Evolutionary conservation across 306 rosid genomes (phyloP).

Genomic region (Astragalus glycyphyllos): DNA sequence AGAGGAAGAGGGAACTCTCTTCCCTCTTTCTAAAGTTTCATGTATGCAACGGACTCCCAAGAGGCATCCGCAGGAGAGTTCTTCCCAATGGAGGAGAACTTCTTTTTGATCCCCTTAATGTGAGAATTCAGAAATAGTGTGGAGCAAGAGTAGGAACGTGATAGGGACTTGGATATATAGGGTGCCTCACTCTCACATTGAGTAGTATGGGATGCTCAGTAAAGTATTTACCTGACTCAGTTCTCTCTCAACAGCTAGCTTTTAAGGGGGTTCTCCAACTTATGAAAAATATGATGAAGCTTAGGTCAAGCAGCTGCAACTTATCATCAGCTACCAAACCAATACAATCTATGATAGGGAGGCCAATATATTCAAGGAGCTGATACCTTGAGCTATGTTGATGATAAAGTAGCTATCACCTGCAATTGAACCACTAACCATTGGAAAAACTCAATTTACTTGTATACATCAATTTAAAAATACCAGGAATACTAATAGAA

Average conservation of each 20-base stretch:
- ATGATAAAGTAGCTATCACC: constrained; percentile 8
- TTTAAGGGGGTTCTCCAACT: no score
- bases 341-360: neutral
- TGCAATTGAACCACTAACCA: constrained; percentile 5
- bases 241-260: no score
- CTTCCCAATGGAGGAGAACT: neutral
- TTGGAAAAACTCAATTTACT: constrained; percentile 1
- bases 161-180: no score
- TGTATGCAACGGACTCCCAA: neutral
- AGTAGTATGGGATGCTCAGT: no score
- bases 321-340: neutral
- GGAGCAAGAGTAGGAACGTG: constrained; percentile 6
- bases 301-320: constrained; percentile 5
- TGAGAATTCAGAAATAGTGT: neutral
- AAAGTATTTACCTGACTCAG: no score
- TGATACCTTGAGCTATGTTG: constrained; percentile 1
- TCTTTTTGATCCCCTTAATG: neutral
- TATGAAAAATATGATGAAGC: neutral
- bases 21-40: no score
- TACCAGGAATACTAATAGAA: neutral
- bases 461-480: constrained; percentile 7
- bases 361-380: neutral
- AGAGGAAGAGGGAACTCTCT: no score
- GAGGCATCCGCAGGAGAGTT: neutral
- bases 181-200: no score